These are phyloP conservation scores for Eucalyptus curtisii DNA, from an alignment of 345 rosid genomes.

Conservation along the genomic window DNA sequence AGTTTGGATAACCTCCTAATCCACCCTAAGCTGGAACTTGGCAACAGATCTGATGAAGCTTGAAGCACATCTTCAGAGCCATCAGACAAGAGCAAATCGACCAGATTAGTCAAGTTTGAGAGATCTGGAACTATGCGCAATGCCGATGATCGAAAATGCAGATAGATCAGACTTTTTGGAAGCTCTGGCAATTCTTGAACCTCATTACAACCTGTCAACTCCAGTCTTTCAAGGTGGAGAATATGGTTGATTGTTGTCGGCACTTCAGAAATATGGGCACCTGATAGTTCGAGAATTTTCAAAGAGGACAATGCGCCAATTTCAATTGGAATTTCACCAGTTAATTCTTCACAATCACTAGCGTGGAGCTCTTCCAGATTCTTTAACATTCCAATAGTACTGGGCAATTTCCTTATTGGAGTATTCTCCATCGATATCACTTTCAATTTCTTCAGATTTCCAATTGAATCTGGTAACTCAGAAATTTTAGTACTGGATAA, in stretches of 20 bases:
- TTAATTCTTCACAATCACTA: neutral
- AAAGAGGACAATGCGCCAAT: neutral
- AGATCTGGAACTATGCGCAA: neutral
- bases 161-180: neutral
- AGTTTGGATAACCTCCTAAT: too few relatives aligned
- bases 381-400: neutral
- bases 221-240: neutral
- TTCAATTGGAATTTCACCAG: neutral
- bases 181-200: neutral
- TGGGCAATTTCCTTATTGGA: neutral
- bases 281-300: neutral
- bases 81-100: too few relatives aligned
- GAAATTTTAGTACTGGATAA: neutral
- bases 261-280: neutral
- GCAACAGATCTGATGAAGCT: too few relatives aligned
- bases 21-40: too few relatives aligned
- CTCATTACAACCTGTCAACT: neutral
- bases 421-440: neutral
- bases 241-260: neutral
- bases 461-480: neutral
- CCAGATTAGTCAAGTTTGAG: neutral
- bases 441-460: neutral
- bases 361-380: neutral
- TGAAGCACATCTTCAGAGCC: too few relatives aligned
- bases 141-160: neutral